Conservation (phyloP, 2,329 filamentous ascomycete genomes). For the Dryadomyces sulphureus region DNA sequence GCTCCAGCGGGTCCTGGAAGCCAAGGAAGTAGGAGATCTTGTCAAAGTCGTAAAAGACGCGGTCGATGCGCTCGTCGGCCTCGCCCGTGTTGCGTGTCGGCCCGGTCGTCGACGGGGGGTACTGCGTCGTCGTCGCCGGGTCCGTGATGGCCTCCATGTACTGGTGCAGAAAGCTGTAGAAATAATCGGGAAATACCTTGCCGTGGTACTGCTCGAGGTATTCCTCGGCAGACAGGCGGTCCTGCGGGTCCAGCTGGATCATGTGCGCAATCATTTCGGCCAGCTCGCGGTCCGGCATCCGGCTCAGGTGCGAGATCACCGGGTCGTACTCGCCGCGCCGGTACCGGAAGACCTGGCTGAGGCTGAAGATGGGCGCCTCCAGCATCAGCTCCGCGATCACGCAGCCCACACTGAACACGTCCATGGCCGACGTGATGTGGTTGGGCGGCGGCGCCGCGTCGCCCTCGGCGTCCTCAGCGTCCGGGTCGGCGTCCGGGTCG, state of each 20-base stretch:
- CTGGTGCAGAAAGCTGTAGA: constrained; percentile 93
- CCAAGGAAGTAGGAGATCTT: constrained; percentile 94
- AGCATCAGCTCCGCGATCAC: constrained; percentile 94
- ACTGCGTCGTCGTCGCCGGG: constrained; percentile 66
- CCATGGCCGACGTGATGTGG: constrained; percentile 76
- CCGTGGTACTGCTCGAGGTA: constrained; percentile 85
- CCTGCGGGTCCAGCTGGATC: constrained; percentile 88
- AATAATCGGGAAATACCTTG: constrained; percentile 90
- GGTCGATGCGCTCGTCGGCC: constrained; percentile 84
- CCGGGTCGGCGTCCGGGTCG: constrained; percentile 32
- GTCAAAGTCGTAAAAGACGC: constrained; percentile 88
- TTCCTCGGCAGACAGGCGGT: constrained; percentile 83
- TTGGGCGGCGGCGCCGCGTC: constrained; percentile 3
- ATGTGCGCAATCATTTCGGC: constrained; percentile 86
- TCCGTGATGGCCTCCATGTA: constrained; percentile 96
- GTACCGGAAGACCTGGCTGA: constrained; percentile 92
- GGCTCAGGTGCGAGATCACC: constrained; percentile 60
- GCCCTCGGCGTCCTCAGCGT: neutral
- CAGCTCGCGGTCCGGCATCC: constrained; percentile 77
- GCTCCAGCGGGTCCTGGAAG: constrained; percentile 34
- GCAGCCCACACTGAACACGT: constrained; percentile 92
- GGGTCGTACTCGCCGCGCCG: constrained; percentile 87
- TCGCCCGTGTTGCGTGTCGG: constrained; percentile 62
- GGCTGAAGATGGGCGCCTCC: constrained; percentile 91
- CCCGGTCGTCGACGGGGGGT: constrained; percentile 52